Percentiles rank a stretch among this genome's conserved stretches.
Conservation (phyloP, 75 land plant genomes). For the Picea glauca region DNA sequence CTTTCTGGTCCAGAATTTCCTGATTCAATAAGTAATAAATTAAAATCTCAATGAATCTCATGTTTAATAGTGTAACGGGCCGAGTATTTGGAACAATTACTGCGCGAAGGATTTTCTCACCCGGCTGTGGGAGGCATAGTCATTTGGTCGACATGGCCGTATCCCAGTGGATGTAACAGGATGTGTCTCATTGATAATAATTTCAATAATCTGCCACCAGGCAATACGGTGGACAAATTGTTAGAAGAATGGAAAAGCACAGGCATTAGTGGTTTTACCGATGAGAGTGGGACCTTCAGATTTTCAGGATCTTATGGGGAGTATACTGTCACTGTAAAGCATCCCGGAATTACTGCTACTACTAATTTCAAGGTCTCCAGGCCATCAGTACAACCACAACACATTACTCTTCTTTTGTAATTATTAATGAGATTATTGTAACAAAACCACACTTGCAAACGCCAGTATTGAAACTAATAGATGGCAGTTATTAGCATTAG, state of each 20-base stretch:
- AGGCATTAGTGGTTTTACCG: conserved; percentile 22
- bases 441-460: conserved; percentile 1
- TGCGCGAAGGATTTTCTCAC: conserved; percentile 51
- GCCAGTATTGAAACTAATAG: too few species aligned
- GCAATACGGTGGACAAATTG: conserved; percentile 64
- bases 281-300: conserved; percentile 40
- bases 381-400: too few species aligned
- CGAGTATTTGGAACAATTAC: conserved; percentile 34
- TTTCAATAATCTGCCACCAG: conserved; percentile 65
- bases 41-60: too few species aligned
- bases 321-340: conserved; percentile 11
- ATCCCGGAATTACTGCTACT: neutral
- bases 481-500: too few species aligned
- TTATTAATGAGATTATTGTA: conserved; percentile 34
- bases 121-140: conserved; percentile 59
- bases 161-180: conserved; percentile 56
- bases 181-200: conserved; percentile 77
- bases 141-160: conserved; percentile 33
- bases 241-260: conserved; percentile 61
- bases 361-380: too few species aligned
- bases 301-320: conserved; percentile 68
- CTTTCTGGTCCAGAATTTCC: too few species aligned
- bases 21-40: too few species aligned
- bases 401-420: too few species aligned
- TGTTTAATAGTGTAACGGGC: conserved; percentile 26